These are phyloP conservation scores for Vaccinium corymbosum DNA, from an alignment of 148 eudicot genomes.

Conservation along the genomic window DNA sequence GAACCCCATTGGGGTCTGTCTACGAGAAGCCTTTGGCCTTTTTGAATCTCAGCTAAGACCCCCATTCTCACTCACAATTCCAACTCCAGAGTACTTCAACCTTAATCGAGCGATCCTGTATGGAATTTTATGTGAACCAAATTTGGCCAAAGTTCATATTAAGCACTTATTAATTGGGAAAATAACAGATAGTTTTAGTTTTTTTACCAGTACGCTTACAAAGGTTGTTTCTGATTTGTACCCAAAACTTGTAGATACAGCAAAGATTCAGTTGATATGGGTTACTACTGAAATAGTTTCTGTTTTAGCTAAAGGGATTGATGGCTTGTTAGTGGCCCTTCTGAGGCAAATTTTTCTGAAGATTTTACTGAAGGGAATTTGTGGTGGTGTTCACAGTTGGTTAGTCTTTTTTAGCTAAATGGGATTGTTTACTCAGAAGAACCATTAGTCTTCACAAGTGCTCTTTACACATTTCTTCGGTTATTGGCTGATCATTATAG, in stretches of 20 bases:
- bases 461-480: slow-evolving; percentile 72
- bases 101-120: slow-evolving; percentile 63
- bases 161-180: slow-evolving; percentile 64
- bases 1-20: slow-evolving; percentile 46
- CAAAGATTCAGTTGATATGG: slow-evolving; percentile 65
- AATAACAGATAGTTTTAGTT: slow-evolving; percentile 66
- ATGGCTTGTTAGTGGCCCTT: slow-evolving; percentile 61
- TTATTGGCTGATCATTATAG: slow-evolving; percentile 71
- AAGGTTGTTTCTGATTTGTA: slow-evolving; percentile 61
- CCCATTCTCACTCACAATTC: slow-evolving; percentile 56
- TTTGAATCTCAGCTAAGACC: slow-evolving; percentile 52
- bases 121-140: slow-evolving; percentile 65
- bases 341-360: slow-evolving; percentile 79
- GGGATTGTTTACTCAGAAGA: slow-evolving; percentile 68
- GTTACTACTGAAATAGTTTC: slow-evolving; percentile 54
- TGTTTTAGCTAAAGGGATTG: slow-evolving; percentile 61
- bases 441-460: slow-evolving; percentile 56
- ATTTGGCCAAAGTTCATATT: slow-evolving; percentile 39
- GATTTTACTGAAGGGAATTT: slow-evolving; percentile 74
- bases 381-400: slow-evolving; percentile 71
- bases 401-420: slow-evolving; percentile 39
- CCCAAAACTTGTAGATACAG: slow-evolving; percentile 47
- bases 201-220: slow-evolving; percentile 43
- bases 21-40: slow-evolving; percentile 53
- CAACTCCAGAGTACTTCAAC: slow-evolving; percentile 45